Conservation (phyloP, 768 basidiomycete genomes). For the Saitozyma sp. region DNA sequence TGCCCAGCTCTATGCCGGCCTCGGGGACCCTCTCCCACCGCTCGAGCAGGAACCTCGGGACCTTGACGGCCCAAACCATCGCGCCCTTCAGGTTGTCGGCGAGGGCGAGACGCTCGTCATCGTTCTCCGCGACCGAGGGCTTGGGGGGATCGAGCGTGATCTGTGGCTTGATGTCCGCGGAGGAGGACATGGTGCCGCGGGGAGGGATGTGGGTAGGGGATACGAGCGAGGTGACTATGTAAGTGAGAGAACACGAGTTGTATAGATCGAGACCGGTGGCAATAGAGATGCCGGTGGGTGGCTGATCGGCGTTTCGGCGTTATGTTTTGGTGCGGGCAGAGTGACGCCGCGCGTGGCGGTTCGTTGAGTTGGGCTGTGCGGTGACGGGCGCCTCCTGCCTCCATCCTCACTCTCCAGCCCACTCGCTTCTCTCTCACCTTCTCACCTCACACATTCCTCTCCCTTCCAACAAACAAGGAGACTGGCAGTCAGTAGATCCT, state of each 20-base stretch:
- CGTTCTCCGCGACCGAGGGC: background rate
- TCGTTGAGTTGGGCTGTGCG: no score
- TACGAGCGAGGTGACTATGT: slow-evolving; percentile 4
- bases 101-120: slow-evolving; percentile 21
- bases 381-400: no score
- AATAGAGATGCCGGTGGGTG: background rate
- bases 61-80: slow-evolving; percentile 54
- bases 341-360: no score
- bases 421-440: background rate
- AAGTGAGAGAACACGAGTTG: background rate
- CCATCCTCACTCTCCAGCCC: background rate
- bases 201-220: background rate
- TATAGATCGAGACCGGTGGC: slow-evolving; percentile 1
- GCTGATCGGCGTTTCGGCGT: no score
- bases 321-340: no score
- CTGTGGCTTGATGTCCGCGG: slow-evolving; percentile 21
- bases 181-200: background rate
- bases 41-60: slow-evolving; percentile 82
- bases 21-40: slow-evolving; percentile 75
- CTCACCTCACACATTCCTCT: background rate
- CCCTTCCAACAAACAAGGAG: background rate
- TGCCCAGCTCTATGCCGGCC: slow-evolving; percentile 78
- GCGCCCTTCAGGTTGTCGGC: slow-evolving; percentile 9
- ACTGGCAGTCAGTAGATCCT: no score
- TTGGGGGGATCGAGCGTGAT: slow-evolving; percentile 1